Evolutionary conservation across 2,329 filamentous ascomycete genomes (phyloP), one percentile per base, ranked within the genome.

Genomic region (Stachybotrys chlorohalonatus): DNA sequence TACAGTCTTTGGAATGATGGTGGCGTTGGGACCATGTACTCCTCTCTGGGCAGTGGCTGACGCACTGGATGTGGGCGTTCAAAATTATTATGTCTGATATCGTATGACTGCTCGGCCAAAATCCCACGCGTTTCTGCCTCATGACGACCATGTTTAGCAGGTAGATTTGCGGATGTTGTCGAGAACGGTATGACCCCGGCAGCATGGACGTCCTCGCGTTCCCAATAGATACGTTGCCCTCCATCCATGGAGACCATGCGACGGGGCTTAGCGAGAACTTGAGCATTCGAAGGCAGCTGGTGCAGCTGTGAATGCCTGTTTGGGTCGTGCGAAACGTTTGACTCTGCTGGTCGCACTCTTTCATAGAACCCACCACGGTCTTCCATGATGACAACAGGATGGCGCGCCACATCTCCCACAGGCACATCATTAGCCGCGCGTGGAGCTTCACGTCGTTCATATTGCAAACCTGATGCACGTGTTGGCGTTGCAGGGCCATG

Each of bases 371-470:
- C 68, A 54, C 69, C 70, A 32, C 69, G 65, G 59, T 73, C 69
- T 57, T 73, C 70, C 70, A 74, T 73, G 58, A 72, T 53, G 50
- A 73, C 64, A 16, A 67, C 67, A 24, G 66, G 68, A n/a, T 61
- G 61, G 46, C 63, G 63, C 30, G 60, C 24, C 24, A 24, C 63
- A 52, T 68, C 70, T 16, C 62, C 63, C 49, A 66, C 62, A 53
- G 63, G 58, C 52, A 62, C 62, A 56, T 70, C 65, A 53, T 68
- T 57, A 52, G 66, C 62, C 36, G 9, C 13, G 36, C 36, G 36
- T 42, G 36, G 36, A 42, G 6, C 8, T 9, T 42, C 36, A 42
- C 13, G 36, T 9, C 13, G 8, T 42, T 42, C 36, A 42, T 13
- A 13, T 9, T 42, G 36, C 13, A 13, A 13, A 9, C 36, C 36